A percentile compares a stretch with the other conserved stretches of the same genome.
Conservation (phyloP, 164 flowering plant genomes). For the Aristolochia californica region DNA sequence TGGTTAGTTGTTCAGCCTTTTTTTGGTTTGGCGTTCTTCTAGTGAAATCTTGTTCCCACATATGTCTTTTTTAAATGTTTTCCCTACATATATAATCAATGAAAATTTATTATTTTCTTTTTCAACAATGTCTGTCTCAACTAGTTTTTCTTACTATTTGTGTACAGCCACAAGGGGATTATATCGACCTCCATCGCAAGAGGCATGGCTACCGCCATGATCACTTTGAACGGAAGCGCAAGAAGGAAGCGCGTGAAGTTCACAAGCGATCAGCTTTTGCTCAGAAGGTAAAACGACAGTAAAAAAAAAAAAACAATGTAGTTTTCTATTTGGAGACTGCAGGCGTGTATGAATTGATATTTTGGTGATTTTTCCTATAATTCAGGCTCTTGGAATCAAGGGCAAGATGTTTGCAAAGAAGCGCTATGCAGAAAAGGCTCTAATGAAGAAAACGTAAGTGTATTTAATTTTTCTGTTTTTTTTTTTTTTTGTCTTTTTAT, state of each 20-base stretch:
- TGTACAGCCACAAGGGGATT: slow-evolving; percentile 93
- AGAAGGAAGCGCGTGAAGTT: slow-evolving; percentile 93
- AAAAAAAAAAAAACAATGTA: too few relatives aligned
- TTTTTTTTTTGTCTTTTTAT: background rate
- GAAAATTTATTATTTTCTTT: too few relatives aligned
- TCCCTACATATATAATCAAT: too few relatives aligned
- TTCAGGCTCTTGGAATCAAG: slow-evolving; percentile 83
- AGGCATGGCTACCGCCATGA: slow-evolving; percentile 81
- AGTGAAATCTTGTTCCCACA: too few relatives aligned
- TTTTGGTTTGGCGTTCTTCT: too few relatives aligned
- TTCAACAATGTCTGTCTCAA: too few relatives aligned
- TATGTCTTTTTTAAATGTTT: too few relatives aligned
- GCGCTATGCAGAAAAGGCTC: slow-evolving; percentile 71
- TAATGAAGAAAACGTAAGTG: slow-evolving; percentile 94
- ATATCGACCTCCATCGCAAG: slow-evolving; percentile 83
- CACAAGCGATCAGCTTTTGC: slow-evolving; percentile 66
- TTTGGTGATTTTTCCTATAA: too few relatives aligned
- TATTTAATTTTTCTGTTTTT: background rate
- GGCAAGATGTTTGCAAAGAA: slow-evolving; percentile 93
- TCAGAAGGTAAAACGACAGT: slow-evolving; percentile 38
- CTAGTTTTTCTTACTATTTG: background rate
- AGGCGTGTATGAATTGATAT: background rate
- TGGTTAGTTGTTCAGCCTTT: too few relatives aligned
- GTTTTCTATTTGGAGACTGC: too few relatives aligned
- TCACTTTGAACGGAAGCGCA: slow-evolving; percentile 87